Evolutionary conservation across 2,329 filamentous ascomycete species (phyloP).

Genomic region (Aquanectria penicillioides): DNA sequence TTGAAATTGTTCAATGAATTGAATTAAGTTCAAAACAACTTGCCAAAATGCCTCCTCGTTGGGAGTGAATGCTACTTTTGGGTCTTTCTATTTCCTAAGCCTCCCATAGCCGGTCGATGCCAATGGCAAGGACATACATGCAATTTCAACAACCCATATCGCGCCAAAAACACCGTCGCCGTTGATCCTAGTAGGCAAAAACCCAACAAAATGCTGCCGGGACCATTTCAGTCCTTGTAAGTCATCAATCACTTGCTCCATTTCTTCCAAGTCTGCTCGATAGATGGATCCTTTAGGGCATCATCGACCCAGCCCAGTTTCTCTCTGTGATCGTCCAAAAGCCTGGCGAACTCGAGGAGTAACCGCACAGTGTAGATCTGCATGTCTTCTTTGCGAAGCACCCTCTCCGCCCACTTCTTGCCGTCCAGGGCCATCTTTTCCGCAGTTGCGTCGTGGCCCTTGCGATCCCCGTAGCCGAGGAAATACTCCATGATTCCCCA

Average conservation of each 20-base stretch:
- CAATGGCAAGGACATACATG: background rate
- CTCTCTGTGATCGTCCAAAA: constrained; percentile 62
- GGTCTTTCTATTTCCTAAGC: constrained; percentile 19
- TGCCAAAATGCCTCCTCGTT: constrained; percentile 12
- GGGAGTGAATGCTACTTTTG: constrained; percentile 17
- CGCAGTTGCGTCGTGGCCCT: constrained; percentile 66
- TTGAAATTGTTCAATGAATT: too few relatives aligned
- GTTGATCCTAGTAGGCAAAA: constrained; percentile 24
- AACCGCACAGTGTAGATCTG: constrained; percentile 74
- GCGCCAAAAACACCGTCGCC: constrained; percentile 27
- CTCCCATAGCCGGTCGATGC: background rate
- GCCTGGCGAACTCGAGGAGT: constrained; percentile 69
- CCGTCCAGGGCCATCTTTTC: constrained; percentile 72
- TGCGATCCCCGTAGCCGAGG: constrained; percentile 63
- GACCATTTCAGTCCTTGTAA: background rate
- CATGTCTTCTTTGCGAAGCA: constrained; percentile 78
- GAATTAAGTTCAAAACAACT: background rate
- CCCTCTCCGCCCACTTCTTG: constrained; percentile 74
- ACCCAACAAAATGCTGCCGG: background rate
- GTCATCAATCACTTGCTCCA: constrained; percentile 35
- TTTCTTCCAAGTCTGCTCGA: constrained; percentile 44
- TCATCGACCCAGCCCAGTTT: constrained; percentile 66
- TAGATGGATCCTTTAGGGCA: constrained; percentile 48
- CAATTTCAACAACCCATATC: background rate
- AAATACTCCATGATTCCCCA: constrained; percentile 82